Evolutionary conservation across 495 filamentous ascomycete species (phyloP), one percentile per base, ranked within the genome.

Genomic region (Penicillium paxilli): DNA sequence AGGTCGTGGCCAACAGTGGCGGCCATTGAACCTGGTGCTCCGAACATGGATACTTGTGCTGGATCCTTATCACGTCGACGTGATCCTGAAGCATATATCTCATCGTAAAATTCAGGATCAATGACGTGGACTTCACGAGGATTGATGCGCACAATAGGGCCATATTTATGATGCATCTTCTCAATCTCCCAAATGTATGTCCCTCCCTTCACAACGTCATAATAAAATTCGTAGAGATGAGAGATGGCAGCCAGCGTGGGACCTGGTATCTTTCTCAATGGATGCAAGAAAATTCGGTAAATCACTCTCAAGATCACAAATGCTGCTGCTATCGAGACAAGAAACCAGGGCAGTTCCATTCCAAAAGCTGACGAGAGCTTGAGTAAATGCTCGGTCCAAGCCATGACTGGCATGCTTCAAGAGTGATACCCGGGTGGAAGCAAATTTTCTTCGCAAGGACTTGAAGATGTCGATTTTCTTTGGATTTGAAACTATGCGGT

Each of bases 211-310:
- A 79, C 21, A 1, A 79, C 49, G 17, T 84, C 69, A 44, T 71
- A 80, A 54, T 80, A 83, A 6, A 65, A 50, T 24, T 81, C 73
- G 32, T 80, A 80, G 25, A 74, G 67, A 9, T 65, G 52, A 2
- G 76, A 77, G 14, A 72, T 49, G 47, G 78, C 78, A 3, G 78
- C 78, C 19, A 83, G 54, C 12, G 65, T 67, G 2, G 78, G 74
- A 0, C 80, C 80, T 0, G 76, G 78, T 25, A 79, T 72, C 1
- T 58, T 49, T 14, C 73, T 64, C 5, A 80, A 60, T 0, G 78
- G 76, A 44, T 67, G 66, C 2, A 80, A 52, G 19, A 55, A 68
- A 3, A 80, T 63, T 6, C 74, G 67, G 35, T 77, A 78, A 12
- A 41, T 20, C 25, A 28, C 25, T 28, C 25, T 28, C 25, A 4